Conservation (phyloP, 2,329 filamentous ascomycete genomes). For the Podosphaera aphanis region DNA sequence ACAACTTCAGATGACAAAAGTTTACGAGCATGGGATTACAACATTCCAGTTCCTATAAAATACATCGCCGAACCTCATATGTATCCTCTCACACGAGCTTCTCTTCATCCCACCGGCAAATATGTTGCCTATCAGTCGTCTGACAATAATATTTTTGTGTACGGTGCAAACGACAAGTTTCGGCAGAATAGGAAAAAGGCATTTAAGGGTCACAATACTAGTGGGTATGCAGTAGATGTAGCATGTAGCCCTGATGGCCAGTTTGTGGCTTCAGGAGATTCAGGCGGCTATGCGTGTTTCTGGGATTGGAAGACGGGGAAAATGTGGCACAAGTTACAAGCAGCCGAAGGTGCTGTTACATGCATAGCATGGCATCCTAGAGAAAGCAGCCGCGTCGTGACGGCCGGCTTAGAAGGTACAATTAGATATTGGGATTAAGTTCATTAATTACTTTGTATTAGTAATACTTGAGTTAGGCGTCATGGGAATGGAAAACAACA, state of each 20-base stretch:
- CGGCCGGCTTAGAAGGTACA: slow-evolving; percentile 68
- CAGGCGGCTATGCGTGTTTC: slow-evolving; percentile 73
- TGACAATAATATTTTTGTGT: slow-evolving; percentile 94
- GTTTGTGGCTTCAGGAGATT: slow-evolving; percentile 71
- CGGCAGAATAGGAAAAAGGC: slow-evolving; percentile 93
- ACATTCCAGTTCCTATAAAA: slow-evolving; percentile 94
- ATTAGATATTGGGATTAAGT: slow-evolving; percentile 80
- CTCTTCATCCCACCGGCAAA: slow-evolving; percentile 70
- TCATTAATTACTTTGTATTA: too few relatives aligned
- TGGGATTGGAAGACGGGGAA: slow-evolving; percentile 99
- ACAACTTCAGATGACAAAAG: slow-evolving; percentile 95
- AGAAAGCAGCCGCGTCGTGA: slow-evolving; percentile 82
- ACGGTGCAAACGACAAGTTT: slow-evolving; percentile 85
- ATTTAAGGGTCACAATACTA: slow-evolving; percentile 88
- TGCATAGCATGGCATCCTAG: slow-evolving; percentile 91
- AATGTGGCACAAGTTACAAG: slow-evolving; percentile 91
- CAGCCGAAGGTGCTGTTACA: slow-evolving; percentile 61
- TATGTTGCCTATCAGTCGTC: slow-evolving; percentile 83
- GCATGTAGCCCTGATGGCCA: slow-evolving; percentile 77
- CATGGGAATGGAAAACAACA: too few relatives aligned
- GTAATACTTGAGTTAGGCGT: too few relatives aligned
- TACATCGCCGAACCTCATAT: slow-evolving; percentile 95
- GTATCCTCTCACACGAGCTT: slow-evolving; percentile 78
- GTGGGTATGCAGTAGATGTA: slow-evolving; percentile 78
- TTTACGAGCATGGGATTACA: slow-evolving; percentile 91